A percentile compares a stretch with the other conserved stretches of the same genome.
These are phyloP conservation scores for Leccinellum rugosiceps DNA, from an alignment of 768 basidiomycete species.

Conservation along the genomic window DNA sequence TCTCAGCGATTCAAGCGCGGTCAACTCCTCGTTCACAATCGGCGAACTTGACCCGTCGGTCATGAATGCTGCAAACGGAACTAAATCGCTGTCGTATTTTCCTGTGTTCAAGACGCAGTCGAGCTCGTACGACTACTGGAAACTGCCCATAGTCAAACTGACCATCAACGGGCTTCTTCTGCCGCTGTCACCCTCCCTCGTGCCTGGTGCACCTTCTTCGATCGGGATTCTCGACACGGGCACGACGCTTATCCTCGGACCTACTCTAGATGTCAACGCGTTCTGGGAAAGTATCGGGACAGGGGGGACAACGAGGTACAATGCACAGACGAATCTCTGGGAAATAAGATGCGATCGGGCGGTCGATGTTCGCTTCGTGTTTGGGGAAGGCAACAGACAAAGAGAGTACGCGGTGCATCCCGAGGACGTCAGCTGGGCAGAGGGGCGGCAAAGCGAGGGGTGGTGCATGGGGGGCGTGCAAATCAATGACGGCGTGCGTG, in stretches of 20 bases:
- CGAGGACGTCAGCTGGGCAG: constrained; percentile 49
- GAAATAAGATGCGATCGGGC: constrained; percentile 48
- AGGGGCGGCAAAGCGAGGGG: constrained; percentile 35
- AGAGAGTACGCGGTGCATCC: constrained; percentile 48
- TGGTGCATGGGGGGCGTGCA: constrained; percentile 62
- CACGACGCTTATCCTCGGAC: constrained; percentile 55
- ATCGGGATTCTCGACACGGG: constrained; percentile 66
- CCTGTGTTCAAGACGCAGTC: constrained; percentile 38
- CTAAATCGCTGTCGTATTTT: constrained; percentile 33
- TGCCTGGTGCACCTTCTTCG: constrained; percentile 37
- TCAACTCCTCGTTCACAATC: constrained; percentile 48
- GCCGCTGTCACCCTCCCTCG: constrained; percentile 42
- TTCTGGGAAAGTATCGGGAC: constrained; percentile 49
- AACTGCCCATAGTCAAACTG: constrained; percentile 45
- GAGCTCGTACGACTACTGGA: constrained; percentile 54
- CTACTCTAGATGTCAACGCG: constrained; percentile 46
- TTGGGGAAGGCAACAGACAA: constrained; percentile 36
- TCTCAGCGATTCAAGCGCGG: constrained; percentile 11
- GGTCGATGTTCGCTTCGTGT: constrained; percentile 43
- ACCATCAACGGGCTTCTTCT: constrained; percentile 43
- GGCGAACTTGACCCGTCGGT: constrained; percentile 43
- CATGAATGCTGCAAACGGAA: constrained; percentile 24
- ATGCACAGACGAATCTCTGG: constrained; percentile 39
- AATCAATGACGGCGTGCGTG: constrained; percentile 45
- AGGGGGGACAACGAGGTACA: constrained; percentile 37